Percentiles rank a stretch among this genome's conserved stretches.
Conservation (phyloP, 192 early-diverging fungal genomes). For the Lunasporangiospora selenospora region DNA sequence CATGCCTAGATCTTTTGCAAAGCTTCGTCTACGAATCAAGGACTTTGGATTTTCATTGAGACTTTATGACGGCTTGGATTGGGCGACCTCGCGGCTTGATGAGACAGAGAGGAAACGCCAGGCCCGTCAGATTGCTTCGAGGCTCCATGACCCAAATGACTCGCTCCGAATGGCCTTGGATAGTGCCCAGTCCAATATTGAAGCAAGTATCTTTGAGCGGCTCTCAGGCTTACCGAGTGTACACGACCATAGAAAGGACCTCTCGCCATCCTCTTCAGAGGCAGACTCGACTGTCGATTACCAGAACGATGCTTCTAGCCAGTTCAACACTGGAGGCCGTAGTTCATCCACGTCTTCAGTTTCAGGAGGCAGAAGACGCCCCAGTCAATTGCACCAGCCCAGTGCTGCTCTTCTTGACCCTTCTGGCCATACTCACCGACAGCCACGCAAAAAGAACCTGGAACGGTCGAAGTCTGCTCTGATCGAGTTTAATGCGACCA, state of each 20-base stretch:
- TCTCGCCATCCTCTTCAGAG: slow-evolving; percentile 30
- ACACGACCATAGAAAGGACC: slow-evolving; percentile 1
- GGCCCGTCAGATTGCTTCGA: slow-evolving; percentile 41
- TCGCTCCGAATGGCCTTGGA: slow-evolving; percentile 28
- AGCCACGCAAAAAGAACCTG: slow-evolving; percentile 42
- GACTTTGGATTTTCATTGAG: slow-evolving; percentile 69
- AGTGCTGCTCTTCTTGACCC: not conserved
- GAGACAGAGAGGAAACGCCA: slow-evolving; percentile 45
- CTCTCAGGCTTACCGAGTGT: slow-evolving; percentile 28
- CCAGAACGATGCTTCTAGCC: slow-evolving; percentile 35
- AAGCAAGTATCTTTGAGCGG: slow-evolving; percentile 43
- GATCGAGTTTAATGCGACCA: slow-evolving; percentile 62
- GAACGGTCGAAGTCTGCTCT: slow-evolving; percentile 52
- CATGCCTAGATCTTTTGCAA: slow-evolving; percentile 21
- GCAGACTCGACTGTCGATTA: slow-evolving; percentile 34
- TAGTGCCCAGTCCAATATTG: slow-evolving; percentile 33
- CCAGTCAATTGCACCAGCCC: slow-evolving; percentile 13
- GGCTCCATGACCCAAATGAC: slow-evolving; percentile 37
- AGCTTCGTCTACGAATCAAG: slow-evolving; percentile 57
- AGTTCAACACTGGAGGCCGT: slow-evolving; percentile 15
- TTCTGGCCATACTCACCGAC: not conserved
- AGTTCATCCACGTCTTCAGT: slow-evolving; percentile 11
- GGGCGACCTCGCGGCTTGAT: slow-evolving; percentile 54
- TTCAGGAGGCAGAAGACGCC: slow-evolving; percentile 6
- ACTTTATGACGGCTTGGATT: slow-evolving; percentile 75